phyloP scores from a whole-genome alignment of 2,329 filamentous ascomycete species.

The Huntiella decipiens region DNA sequence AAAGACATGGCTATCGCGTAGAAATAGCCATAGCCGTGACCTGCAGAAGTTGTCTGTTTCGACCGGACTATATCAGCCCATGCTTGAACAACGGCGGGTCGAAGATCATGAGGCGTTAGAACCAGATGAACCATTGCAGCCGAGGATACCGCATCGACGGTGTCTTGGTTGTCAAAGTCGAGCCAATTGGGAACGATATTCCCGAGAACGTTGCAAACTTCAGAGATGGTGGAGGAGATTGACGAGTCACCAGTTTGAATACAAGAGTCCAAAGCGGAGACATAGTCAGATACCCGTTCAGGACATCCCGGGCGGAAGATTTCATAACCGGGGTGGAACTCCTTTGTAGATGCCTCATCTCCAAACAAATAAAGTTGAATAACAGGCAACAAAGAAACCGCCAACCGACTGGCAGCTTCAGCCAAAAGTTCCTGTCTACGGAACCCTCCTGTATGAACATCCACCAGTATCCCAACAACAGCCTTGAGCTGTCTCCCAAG shows the following conservation, averaged over 20 bases:
- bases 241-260: neutral
- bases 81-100: conserved; percentile 22
- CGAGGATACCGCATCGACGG: conserved; percentile 28
- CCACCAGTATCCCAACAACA: neutral
- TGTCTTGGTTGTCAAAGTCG: conserved; percentile 29
- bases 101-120: conserved; percentile 21
- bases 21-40: conserved; percentile 31
- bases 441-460: conserved; percentile 21
- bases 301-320: conserved; percentile 2
- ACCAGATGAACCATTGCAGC: conserved; percentile 32
- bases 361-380: conserved; percentile 4
- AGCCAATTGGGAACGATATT: conserved; percentile 20
- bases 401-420: conserved; percentile 39
- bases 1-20: conserved; percentile 33
- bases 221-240: neutral
- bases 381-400: conserved; percentile 32
- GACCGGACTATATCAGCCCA: conserved; percentile 28
- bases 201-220: conserved; percentile 1
- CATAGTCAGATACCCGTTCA: conserved; percentile 7
- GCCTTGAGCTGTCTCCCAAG: neutral
- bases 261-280: conserved; percentile 13
- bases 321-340: conserved; percentile 1
- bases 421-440: conserved; percentile 46
- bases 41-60: conserved; percentile 18
- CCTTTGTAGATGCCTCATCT: neutral